These are phyloP conservation scores for Phialemoniopsis sp. DNA, from an alignment of 2,329 filamentous ascomycete species.

Conservation along the genomic window DNA sequence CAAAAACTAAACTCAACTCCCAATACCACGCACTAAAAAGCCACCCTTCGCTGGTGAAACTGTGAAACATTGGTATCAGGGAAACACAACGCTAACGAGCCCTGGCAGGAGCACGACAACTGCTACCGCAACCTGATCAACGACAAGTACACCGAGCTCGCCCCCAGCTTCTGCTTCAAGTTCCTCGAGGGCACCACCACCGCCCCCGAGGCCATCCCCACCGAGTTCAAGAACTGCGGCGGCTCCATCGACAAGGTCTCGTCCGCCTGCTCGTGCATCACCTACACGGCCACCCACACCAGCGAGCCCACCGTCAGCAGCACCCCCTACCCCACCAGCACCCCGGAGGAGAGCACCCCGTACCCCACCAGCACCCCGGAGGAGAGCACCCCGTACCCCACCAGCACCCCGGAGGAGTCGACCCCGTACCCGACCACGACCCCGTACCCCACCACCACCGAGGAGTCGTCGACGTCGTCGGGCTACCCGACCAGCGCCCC, in stretches of 20 bases:
- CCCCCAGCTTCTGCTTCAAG: not conserved
- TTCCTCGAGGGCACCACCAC: constrained; percentile 1
- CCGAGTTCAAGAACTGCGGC: constrained; percentile 11
- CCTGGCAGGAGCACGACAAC: constrained; percentile 4
- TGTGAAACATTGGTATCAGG: no score
- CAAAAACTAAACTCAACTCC: no score
- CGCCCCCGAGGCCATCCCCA: not conserved
- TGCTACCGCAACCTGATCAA: constrained; percentile 6
- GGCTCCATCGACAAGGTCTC: constrained; percentile 12
- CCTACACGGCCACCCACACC: constrained; percentile 9
- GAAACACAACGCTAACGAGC: no score
- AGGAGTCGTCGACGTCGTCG: not conserved
- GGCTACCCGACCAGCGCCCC: no score
- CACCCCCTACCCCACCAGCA: constrained; percentile 3
- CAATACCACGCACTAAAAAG: no score
- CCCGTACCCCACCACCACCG: no score
- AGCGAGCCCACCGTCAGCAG: not conserved
- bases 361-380: constrained; percentile 1
- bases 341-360: constrained; percentile 1
- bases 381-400: not conserved
- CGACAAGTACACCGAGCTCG: not conserved
- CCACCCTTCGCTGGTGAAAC: no score
- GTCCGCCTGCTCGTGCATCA: constrained; percentile 22
- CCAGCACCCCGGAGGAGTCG: constrained; percentile 2
- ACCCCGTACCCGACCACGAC: not conserved